Base-by-base conservation (phyloP, 1,139 yeast genomes). In the Scheffersomyces illinoinensis region DNA sequence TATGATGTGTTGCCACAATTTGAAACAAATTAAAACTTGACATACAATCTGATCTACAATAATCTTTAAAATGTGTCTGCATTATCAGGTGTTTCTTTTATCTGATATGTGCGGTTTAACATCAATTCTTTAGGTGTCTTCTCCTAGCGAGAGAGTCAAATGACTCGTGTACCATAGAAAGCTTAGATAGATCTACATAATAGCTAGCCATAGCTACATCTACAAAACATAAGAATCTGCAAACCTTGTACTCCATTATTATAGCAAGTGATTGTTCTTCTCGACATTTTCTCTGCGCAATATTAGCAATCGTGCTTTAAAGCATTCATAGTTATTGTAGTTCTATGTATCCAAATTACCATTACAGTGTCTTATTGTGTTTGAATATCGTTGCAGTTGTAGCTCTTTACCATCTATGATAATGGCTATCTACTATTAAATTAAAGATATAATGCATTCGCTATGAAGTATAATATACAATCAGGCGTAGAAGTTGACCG, bases 401-500 rank as follows among this genome's bases (percentile, higher is more conserved):
- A 21, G 4, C 21, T 4, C 21, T 21, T 21, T 3, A 7, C 17
- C 17, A 33, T 14, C 33, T 24, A 8, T 5, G 33, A 4, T 24
- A 24, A 24, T 24, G 33, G 33, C 2, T 33, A 12, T 2, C 43
- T 33, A 33, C 17, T 33, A 33, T 4, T 33, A 14, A 4, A 7
- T 14, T 10, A 24, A 24, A 24, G 33, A 12, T 33, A 12, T 14
- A 33, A 33, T 33, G 43, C 43, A 33, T 33, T 33, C 43, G 17
- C 10, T 33, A 33, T 33, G 17, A 33, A 33, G 43, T 33, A 12
- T 33, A 33, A 33, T 33, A 33, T 33, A 33, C 43, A 50, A 53
- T 66, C 80, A 91, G 59, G 99, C 99, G 74, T 95, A 96, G 83
- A 95, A 96, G 60, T 97, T 93, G 54, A 95, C 98, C 54, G 95